Base-by-base conservation (phyloP, 768 basidiomycete species). In the Lanmaoa pseudosensibilis region DNA sequence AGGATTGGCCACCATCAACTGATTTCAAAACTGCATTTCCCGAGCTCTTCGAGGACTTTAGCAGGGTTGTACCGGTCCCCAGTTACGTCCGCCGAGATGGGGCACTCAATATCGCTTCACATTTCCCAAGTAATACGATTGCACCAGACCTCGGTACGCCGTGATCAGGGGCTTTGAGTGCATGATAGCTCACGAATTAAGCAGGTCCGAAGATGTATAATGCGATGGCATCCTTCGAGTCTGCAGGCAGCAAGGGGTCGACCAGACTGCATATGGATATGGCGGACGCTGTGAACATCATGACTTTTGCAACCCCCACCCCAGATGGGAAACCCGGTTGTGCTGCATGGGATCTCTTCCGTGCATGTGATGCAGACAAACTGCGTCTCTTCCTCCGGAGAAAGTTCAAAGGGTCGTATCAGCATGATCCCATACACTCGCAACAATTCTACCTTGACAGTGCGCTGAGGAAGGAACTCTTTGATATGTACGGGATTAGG, bases 131-230 rank as follows among this genome's bases (percentile, higher is more conserved):
- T 13, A 92, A 92, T 62, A 83, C 86, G 0, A 73, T 93, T 52
- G 84, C 82, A 30, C 92, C 92, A 18, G 94, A 94, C 67, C 79
- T 94, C 13, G 86, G 89, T 90, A 64, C 46, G 82, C 33, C 52
- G 15, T 50, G n/a, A 51, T 38, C 21, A 2, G 15, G 36, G 27
- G 13, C 15, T 30, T 41, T 2, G 41, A 38, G 21, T 40, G 18
- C 2, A 37, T 25, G 19, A 41, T 41, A 15, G 45, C 54, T 67
- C 19, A 67, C 44, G 11, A 43, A 44, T 63, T 19, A 64, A 63
- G 40, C 69, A 86, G 92, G 93, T 4, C 94, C 94, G 2, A 97
- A 96, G 74, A 90, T 95, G 91, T 97, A 97, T 73, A 94, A 92
- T 60, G 91, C 94, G 0, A 85, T 92, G 75, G 85, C 86, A 11